Evolutionary conservation across 208 protist species (phyloP).

Genomic region (Leishmania turanica): DNA sequence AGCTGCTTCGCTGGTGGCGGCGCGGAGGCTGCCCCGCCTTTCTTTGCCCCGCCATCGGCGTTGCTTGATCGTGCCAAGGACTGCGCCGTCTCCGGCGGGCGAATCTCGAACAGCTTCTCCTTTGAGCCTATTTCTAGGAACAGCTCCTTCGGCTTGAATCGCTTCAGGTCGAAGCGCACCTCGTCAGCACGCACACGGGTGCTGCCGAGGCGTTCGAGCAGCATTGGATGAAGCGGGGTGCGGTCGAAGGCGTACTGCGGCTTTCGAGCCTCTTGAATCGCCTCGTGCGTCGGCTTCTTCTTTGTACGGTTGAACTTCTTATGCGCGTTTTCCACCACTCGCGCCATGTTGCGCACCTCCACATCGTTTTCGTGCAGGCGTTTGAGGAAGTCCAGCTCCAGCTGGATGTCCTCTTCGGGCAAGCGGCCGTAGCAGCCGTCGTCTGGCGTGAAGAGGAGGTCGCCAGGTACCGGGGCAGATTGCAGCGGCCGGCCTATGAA

Average conservation of each 20-base stretch:
- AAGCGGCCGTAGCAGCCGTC: slow-evolving; percentile 91
- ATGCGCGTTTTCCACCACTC: slow-evolving; percentile 87
- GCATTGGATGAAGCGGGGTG: slow-evolving; percentile 83
- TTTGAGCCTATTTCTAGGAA: slow-evolving; percentile 79
- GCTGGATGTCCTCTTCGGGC: slow-evolving; percentile 84
- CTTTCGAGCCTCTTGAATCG: slow-evolving; percentile 82
- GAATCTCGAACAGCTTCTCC: slow-evolving; percentile 80
- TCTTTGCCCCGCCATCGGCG: slow-evolving; percentile 1
- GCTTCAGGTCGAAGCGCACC: slow-evolving; percentile 70
- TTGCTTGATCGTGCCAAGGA: slow-evolving; percentile 29
- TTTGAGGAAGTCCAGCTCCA: slow-evolving; percentile 85
- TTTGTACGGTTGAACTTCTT: slow-evolving; percentile 90
- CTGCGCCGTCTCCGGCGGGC: slow-evolving; percentile 64
- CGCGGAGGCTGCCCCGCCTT: neutral
- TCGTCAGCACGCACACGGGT: slow-evolving; percentile 66
- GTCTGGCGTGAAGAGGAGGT: slow-evolving; percentile 79
- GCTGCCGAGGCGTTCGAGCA: slow-evolving; percentile 61
- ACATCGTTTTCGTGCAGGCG: slow-evolving; percentile 66
- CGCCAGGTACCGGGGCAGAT: slow-evolving; percentile 45
- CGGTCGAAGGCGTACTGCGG: slow-evolving; percentile 79
- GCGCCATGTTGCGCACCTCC: slow-evolving; percentile 79
- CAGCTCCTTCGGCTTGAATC: slow-evolving; percentile 87
- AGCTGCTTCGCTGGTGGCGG: slow-evolving; percentile 43
- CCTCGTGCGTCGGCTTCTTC: slow-evolving; percentile 90
- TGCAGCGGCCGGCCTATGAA: slow-evolving; percentile 82